phyloP scores from a whole-genome alignment of 371 early-diverging fungal genomes.

The Haplosporangium sp. region DNA sequence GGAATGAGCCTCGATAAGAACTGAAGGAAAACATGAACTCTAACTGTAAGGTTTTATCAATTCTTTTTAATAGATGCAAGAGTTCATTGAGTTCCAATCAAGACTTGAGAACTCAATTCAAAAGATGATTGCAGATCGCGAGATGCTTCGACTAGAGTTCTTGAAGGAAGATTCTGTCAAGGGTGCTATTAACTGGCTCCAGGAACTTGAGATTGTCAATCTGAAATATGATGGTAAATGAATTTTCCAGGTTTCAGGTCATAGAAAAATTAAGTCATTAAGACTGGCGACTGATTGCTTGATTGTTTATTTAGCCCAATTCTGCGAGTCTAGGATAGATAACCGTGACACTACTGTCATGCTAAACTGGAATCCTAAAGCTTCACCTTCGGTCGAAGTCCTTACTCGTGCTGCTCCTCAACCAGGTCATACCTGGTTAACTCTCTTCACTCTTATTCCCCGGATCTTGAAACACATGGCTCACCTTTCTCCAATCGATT shows the following conservation, averaged over 20 bases:
- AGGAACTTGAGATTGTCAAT: conserved; percentile 65
- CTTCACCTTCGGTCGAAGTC: conserved; percentile 56
- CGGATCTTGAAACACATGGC: conserved; percentile 46
- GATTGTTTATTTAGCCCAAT: conserved; percentile 22
- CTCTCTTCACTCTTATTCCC: conserved; percentile 44
- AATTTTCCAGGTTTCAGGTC: not conserved
- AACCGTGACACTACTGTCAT: conserved; percentile 75
- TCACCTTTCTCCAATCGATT: conserved; percentile 22
- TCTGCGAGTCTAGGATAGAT: conserved; percentile 60
- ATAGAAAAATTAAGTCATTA: not conserved
- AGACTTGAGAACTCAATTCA: conserved; percentile 81
- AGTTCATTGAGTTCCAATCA: conserved; percentile 85
- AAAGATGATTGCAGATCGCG: conserved; percentile 68
- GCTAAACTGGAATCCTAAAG: conserved; percentile 63
- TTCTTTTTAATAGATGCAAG: conserved; percentile 67
- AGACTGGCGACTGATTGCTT: not conserved
- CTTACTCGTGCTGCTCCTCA: conserved; percentile 58
- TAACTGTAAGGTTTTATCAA: not conserved
- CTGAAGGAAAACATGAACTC: too few species aligned
- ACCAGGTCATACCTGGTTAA: conserved; percentile 49
- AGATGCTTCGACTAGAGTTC: conserved; percentile 69
- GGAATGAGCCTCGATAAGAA: too few species aligned
- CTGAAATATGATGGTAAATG: conserved; percentile 63
- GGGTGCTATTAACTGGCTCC: conserved; percentile 66
- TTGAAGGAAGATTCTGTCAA: conserved; percentile 66